Evolutionary conservation across 306 rosid species (phyloP).

Genomic region (Fagus sylvatica): DNA sequence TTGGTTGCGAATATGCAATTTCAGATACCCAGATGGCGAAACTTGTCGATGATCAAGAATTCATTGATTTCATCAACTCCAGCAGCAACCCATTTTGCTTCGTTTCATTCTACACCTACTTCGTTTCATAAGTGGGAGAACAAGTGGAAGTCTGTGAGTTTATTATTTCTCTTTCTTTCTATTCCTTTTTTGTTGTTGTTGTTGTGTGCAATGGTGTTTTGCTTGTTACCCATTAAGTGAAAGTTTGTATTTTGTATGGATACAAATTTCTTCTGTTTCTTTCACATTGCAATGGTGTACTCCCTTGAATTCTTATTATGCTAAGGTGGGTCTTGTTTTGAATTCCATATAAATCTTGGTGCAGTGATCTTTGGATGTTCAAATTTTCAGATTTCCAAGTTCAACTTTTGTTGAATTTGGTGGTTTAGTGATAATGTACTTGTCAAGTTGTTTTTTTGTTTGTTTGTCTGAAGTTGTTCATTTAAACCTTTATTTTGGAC

Average conservation of each 20-base stretch:
- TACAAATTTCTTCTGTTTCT: not conserved
- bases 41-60: slow-evolving; percentile 38
- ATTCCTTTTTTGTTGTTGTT: not conserved
- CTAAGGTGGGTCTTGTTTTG: not conserved
- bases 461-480: not conserved
- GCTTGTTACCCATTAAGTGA: not conserved
- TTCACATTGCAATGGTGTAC: not conserved
- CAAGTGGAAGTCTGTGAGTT: slow-evolving; percentile 60
- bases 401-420: not conserved
- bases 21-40: slow-evolving; percentile 51
- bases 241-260: slow-evolving; percentile 3
- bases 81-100: slow-evolving; percentile 29
- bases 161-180: not conserved
- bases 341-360: not conserved
- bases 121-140: slow-evolving; percentile 47
- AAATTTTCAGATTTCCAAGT: not conserved
- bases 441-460: not conserved
- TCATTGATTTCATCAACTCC: slow-evolving; percentile 31
- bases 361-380: not conserved
- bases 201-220: not conserved
- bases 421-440: not conserved
- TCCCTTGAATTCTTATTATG: not conserved
- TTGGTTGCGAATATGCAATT: slow-evolving; percentile 42
- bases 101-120: slow-evolving; percentile 66
- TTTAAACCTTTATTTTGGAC: not conserved